These are phyloP conservation scores for Rhodotorula diobovata DNA, from an alignment of 768 basidiomycete species.

Conservation along the genomic window DNA sequence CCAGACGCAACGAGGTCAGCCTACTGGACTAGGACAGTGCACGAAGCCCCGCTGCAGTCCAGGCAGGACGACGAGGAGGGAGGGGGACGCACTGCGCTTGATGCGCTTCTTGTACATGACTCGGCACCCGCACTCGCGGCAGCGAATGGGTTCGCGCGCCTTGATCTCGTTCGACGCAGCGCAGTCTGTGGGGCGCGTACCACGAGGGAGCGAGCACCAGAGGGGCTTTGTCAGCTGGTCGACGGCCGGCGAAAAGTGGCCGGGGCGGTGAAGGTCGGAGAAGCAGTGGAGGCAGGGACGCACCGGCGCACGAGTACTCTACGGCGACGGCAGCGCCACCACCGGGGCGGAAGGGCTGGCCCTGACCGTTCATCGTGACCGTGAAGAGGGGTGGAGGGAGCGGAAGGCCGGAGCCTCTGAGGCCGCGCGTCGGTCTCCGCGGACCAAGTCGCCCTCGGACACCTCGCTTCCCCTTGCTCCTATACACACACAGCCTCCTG, in stretches of 20 bases:
- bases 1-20: background rate
- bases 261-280: slow-evolving; percentile 46
- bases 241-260: background rate
- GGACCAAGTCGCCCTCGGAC: too few relatives aligned
- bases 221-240: background rate
- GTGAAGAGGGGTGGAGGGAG: background rate
- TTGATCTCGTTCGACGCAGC: slow-evolving; percentile 87
- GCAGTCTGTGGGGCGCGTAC: slow-evolving; percentile 56
- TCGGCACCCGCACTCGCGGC: slow-evolving; percentile 92
- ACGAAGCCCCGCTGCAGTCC: too few relatives aligned
- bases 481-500: too few relatives aligned
- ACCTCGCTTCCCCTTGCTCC: too few relatives aligned
- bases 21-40: background rate
- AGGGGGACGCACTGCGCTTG: slow-evolving; percentile 66
- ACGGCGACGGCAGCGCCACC: slow-evolving; percentile 51
- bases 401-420: background rate
- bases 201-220: background rate
- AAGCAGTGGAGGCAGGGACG: background rate
- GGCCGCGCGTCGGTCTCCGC: too few relatives aligned
- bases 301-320: slow-evolving; percentile 18
- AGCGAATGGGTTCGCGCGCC: slow-evolving; percentile 86
- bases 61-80: background rate
- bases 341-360: slow-evolving; percentile 39
- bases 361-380: background rate
- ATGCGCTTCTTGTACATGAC: slow-evolving; percentile 99